Conservation (phyloP, 2,329 filamentous ascomycete species). For the Arthroderma sp. region DNA sequence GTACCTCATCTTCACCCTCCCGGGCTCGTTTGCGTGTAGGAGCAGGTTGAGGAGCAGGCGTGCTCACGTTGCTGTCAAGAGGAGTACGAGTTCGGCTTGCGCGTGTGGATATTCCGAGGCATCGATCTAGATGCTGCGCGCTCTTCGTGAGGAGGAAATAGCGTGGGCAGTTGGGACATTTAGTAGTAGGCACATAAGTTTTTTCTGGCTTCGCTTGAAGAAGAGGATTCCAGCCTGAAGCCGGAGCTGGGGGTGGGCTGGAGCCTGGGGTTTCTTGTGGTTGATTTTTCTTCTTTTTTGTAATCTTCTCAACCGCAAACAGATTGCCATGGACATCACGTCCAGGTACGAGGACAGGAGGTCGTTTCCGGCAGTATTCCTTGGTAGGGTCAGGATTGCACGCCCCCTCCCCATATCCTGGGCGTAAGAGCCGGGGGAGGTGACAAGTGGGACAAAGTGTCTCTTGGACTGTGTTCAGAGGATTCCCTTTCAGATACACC, state of each 20-base stretch:
- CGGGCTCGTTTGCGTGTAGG: conserved; percentile 16
- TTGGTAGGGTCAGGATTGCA: conserved; percentile 34
- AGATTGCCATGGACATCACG: conserved; percentile 49
- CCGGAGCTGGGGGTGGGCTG: conserved; percentile 23
- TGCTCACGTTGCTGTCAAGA: conserved; percentile 30
- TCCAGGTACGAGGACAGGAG: conserved; percentile 43
- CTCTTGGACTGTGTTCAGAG: conserved; percentile 45
- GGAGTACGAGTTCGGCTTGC: conserved; percentile 33
- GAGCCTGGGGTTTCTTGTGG: conserved; percentile 23
- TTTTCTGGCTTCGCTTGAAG: conserved; percentile 19
- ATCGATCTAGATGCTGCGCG: conserved; percentile 49
- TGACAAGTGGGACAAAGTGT: conserved; percentile 49
- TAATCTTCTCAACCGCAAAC: conserved; percentile 30
- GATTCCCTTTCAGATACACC: conserved; percentile 43
- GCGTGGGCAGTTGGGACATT: conserved; percentile 48
- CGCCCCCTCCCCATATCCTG: conserved; percentile 39
- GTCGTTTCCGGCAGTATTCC: conserved; percentile 48
- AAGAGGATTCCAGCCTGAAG: conserved; percentile 15
- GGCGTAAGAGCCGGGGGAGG: conserved; percentile 46
- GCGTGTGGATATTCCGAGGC: conserved; percentile 44
- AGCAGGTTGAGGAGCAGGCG: conserved; percentile 11
- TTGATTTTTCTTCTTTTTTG: conserved; percentile 34
- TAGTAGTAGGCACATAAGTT: conserved; percentile 29
- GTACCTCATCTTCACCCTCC: conserved; percentile 8
- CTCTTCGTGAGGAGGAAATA: conserved; percentile 49